Conservation (phyloP, 2,329 filamentous ascomycete genomes). For the Esteya vermicola region DNA sequence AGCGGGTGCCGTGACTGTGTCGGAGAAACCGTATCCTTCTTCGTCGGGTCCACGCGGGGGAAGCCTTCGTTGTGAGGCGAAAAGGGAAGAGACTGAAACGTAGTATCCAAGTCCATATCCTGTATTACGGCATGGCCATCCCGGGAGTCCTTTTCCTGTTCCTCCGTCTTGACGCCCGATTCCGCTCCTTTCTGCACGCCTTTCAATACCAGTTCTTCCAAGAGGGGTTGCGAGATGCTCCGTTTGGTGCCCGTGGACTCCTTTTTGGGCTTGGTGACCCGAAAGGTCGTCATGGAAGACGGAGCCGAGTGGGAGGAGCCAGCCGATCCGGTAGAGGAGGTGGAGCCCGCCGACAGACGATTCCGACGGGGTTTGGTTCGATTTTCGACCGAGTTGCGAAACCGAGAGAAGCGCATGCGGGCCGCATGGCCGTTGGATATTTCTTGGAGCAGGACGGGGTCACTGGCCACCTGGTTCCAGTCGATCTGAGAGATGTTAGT, state of each 20-base stretch:
- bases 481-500: slow-evolving; percentile 31
- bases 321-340: not conserved
- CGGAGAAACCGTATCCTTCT: too few species aligned
- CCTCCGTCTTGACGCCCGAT: too few species aligned
- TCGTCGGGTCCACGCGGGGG: too few species aligned
- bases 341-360: not conserved
- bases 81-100: too few species aligned
- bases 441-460: slow-evolving; percentile 36
- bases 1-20: not conserved
- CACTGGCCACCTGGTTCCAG: slow-evolving; percentile 41
- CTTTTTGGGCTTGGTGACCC: slow-evolving; percentile 32
- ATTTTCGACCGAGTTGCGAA: slow-evolving; percentile 26
- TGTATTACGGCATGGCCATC: too few species aligned
- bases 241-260: slow-evolving; percentile 8
- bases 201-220: too few species aligned
- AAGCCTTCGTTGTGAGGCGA: too few species aligned
- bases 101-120: too few species aligned
- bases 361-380: not conserved
- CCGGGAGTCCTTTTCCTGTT: too few species aligned
- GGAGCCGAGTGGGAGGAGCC: not conserved
- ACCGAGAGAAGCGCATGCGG: slow-evolving; percentile 44
- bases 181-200: too few species aligned
- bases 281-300: slow-evolving; percentile 21
- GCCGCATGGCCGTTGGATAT: slow-evolving; percentile 48
- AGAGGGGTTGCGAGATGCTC: too few species aligned